Conservation (phyloP, 768 basidiomycete genomes). For the Auriscalpium orientale region DNA sequence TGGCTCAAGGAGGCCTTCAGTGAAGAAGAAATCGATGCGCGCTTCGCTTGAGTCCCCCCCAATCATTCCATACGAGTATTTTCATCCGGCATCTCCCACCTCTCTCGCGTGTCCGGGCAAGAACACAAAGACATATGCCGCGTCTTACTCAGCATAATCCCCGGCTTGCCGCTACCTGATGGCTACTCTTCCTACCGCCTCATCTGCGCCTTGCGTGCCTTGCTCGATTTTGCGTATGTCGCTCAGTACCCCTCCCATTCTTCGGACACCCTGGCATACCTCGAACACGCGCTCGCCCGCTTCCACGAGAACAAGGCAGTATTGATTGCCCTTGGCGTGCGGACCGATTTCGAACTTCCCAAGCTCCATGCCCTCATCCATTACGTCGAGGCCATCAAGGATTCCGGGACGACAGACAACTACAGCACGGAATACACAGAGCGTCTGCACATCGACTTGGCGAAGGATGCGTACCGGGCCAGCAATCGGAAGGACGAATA, state of each 20-base stretch:
- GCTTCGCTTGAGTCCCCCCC: background rate
- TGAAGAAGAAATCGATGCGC: constrained; percentile 9
- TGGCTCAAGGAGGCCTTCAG: background rate
- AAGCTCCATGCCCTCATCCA: constrained; percentile 34
- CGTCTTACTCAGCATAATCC: constrained; percentile 16
- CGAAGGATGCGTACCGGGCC: constrained; percentile 29
- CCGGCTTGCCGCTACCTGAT: constrained; percentile 16
- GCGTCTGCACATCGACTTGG: constrained; percentile 32
- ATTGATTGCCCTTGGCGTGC: constrained; percentile 29
- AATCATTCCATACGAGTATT: constrained; percentile 12
- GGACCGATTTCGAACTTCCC: constrained; percentile 32
- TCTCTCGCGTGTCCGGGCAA: background rate
- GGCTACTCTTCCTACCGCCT: constrained; percentile 10
- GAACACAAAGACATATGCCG: constrained; percentile 11
- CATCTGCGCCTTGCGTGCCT: constrained; percentile 20
- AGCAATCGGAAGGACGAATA: constrained; percentile 30
- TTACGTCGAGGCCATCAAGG: constrained; percentile 24
- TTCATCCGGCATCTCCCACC: background rate
- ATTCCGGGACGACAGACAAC: constrained; percentile 30
- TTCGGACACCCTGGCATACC: constrained; percentile 17
- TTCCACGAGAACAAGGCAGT: constrained; percentile 33
- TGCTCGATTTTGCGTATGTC: constrained; percentile 32
- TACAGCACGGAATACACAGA: constrained; percentile 35
- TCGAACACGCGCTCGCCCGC: constrained; percentile 20
- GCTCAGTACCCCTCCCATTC: constrained; percentile 29